phyloP scores from a whole-genome alignment of 768 basidiomycete genomes.

The Suillus weaverae region DNA sequence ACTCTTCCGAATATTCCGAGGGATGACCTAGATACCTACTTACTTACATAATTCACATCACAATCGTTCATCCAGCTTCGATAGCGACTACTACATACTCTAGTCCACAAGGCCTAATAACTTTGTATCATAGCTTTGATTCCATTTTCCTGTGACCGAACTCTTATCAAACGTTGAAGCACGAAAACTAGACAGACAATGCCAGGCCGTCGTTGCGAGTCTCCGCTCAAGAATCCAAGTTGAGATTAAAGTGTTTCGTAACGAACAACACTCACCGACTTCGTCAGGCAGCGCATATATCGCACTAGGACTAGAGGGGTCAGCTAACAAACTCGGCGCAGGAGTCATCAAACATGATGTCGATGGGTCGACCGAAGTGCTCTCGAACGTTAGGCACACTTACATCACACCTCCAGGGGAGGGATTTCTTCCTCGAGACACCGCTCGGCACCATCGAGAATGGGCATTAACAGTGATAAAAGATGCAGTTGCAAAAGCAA shows the following conservation, averaged over 20 bases:
- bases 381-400: conserved; percentile 96
- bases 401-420: conserved; percentile 98
- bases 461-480: conserved; percentile 86
- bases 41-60: neutral
- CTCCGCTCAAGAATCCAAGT: conserved; percentile 37
- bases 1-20: neutral
- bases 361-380: conserved; percentile 70
- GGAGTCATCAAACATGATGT: conserved; percentile 85
- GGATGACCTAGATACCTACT: neutral
- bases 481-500: conserved; percentile 69
- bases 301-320: conserved; percentile 96
- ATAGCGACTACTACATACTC: neutral
- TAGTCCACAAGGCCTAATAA: neutral
- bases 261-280: conserved; percentile 12
- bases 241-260: conserved; percentile 18
- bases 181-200: conserved; percentile 9
- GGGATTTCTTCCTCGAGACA: conserved; percentile 95
- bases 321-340: conserved; percentile 96
- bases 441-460: conserved; percentile 92
- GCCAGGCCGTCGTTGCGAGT: conserved; percentile 23
- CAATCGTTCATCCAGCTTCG: neutral
- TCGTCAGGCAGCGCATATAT: conserved; percentile 63
- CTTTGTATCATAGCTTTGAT: neutral
- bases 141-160: neutral
- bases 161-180: neutral